Base-by-base conservation (phyloP, 768 basidiomycete species). In the Boletus subparvulus region DNA sequence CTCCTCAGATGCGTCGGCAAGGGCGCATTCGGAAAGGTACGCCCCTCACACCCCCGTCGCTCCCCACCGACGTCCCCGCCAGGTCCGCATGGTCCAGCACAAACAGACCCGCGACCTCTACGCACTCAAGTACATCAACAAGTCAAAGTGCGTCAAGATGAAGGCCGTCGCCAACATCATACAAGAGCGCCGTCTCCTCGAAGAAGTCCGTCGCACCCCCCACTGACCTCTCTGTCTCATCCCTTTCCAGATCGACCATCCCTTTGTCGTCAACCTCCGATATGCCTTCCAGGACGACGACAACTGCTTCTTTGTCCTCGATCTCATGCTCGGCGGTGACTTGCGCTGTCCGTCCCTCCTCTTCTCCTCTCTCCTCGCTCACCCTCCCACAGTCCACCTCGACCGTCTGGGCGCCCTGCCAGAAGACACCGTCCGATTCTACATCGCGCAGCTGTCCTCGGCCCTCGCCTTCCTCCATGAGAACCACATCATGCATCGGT, bases 81-180 rank as follows among this genome's bases (percentile, higher is more conserved):
- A 98, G 96, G 96, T 99, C 76, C 90, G 97, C 43, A 96, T 99
- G 58, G 97, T 99, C 8, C 96, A 99, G 74, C 97, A 98, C 78
- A 99, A 98, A 70, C 92, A 98, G 73, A 91, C 94, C n/a, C 89
- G 92, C 60, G 90, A 94, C 17, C 81, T 99, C 44, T 98, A 94
- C 66, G 97, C 97, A 6, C 85, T 99, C 73, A 99, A 99, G 74
- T 99, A 99, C 77, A 99, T 99, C 75, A 98, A 98, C 80, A 99
- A 99, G 74, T 72, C 90, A 41, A 95, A 96, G 79, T 97, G 90
- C 64, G 94, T 97, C 60, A 95, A 95, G 80, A 97, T 97, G 94
- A 95, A 94, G 68, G 95, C 95, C 2, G 94, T 98, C 37, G 87
- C 92, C 24, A 98, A 99, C 69, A 93, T 99, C 69, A 87, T 99